A percentile compares a stretch with the other conserved stretches of the same genome.
phyloP scores from a whole-genome alignment of 2,329 filamentous ascomycete species.

The Zasmidium citrigriseum region DNA sequence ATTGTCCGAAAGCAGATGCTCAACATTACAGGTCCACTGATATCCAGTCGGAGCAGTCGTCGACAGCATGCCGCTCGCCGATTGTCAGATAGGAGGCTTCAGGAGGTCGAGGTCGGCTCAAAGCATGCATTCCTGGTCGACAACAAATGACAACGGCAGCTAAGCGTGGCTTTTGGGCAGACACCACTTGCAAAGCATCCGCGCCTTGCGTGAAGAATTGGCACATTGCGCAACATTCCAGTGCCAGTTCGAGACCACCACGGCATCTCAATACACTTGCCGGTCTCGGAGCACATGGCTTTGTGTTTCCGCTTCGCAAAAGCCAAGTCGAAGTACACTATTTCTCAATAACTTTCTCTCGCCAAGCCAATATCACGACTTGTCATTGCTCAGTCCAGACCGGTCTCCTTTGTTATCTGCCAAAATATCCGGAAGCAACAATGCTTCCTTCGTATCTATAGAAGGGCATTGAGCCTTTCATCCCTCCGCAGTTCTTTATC shows the following conservation, averaged over 20 bases:
- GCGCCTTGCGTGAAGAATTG: neutral
- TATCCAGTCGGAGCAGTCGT: too few relatives aligned
- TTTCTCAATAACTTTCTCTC: neutral
- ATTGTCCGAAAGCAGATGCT: too few relatives aligned
- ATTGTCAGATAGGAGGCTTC: too few relatives aligned
- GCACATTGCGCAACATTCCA: neutral
- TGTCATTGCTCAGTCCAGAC: neutral
- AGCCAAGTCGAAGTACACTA: neutral
- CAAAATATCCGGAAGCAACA: neutral
- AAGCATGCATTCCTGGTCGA: neutral
- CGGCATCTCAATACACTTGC: neutral
- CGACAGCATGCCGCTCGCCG: too few relatives aligned
- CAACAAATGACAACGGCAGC: neutral
- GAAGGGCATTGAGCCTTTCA: neutral
- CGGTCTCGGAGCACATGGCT: too few relatives aligned
- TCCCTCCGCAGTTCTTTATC: neutral
- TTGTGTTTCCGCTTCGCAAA: too few relatives aligned
- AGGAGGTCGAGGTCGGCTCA: neutral
- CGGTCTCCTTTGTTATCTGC: conserved; percentile 4
- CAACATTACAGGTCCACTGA: too few relatives aligned
- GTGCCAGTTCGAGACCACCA: neutral
- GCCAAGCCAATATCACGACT: neutral
- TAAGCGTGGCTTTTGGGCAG: neutral
- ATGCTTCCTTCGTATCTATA: neutral
- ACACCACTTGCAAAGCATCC: neutral